These are phyloP conservation scores for Nannochloropsis gaditana DNA, from an alignment of 108 stramenopile species.

Conservation along the genomic window DNA sequence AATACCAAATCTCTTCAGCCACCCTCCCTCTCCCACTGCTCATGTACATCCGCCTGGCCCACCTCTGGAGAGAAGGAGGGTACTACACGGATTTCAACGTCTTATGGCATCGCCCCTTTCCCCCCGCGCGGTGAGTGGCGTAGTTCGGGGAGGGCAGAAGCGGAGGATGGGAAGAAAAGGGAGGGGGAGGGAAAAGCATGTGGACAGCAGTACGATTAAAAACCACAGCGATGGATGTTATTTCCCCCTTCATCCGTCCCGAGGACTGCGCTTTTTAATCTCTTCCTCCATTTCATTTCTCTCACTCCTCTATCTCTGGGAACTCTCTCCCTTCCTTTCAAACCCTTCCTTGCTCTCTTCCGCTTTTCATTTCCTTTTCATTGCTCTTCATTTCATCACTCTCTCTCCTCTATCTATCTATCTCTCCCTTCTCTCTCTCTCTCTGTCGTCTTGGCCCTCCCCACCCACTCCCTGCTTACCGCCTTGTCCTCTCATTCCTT, in stretches of 20 bases:
- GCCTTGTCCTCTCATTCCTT: background rate
- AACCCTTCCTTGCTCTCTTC: too few species aligned
- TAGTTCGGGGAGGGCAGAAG: background rate
- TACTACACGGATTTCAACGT: background rate
- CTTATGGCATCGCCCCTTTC: background rate
- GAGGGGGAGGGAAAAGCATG: background rate
- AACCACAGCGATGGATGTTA: too few species aligned
- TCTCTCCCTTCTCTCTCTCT: too few species aligned
- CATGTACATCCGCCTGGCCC: background rate
- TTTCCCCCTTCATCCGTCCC: too few species aligned
- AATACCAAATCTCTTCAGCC: background rate
- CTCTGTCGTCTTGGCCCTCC: background rate
- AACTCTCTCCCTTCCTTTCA: too few species aligned
- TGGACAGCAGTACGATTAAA: background rate
- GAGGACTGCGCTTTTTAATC: too few species aligned
- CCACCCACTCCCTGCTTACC: background rate
- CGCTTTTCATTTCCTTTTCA: too few species aligned
- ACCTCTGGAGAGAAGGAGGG: background rate
- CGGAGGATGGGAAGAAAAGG: background rate
- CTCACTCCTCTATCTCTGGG: too few species aligned
- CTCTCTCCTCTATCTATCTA: too few species aligned
- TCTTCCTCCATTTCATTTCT: too few species aligned
- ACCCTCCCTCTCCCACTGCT: background rate
- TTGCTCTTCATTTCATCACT: too few species aligned
- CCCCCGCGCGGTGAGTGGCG: background rate